Conservation (phyloP, 805 yeast species). For the Ogataea neopini region DNA sequence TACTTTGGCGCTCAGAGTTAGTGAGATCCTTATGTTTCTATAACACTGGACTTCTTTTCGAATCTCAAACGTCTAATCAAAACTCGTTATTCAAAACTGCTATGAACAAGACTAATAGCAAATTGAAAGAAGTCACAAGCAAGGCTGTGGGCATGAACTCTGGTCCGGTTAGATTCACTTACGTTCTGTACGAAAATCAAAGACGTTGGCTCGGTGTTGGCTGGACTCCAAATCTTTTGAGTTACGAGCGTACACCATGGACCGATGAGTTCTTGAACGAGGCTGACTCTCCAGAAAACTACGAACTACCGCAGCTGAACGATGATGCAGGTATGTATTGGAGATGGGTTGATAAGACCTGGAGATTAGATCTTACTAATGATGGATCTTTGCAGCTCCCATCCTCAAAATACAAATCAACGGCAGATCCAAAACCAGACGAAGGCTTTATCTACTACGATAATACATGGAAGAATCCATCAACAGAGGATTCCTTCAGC, state of each 20-base stretch:
- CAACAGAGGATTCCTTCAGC: slow-evolving; percentile 83
- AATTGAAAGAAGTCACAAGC: slow-evolving; percentile 28
- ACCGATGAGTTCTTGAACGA: slow-evolving; percentile 94
- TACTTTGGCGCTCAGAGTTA: slow-evolving; percentile 80
- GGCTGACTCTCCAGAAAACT: slow-evolving; percentile 70
- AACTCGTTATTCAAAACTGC: slow-evolving; percentile 53
- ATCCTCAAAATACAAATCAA: slow-evolving; percentile 56
- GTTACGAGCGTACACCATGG: slow-evolving; percentile 96
- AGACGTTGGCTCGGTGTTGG: slow-evolving; percentile 98
- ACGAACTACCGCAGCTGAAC: slow-evolving; percentile 75
- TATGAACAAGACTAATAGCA: slow-evolving; percentile 51
- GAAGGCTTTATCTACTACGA: slow-evolving; percentile 90
- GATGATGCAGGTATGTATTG: slow-evolving; percentile 73
- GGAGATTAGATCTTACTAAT: slow-evolving; percentile 88
- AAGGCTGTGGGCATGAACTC: slow-evolving; percentile 18
- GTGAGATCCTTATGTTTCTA: slow-evolving; percentile 75
- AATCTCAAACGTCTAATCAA: slow-evolving; percentile 34
- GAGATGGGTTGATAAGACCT: slow-evolving; percentile 93
- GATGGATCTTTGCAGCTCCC: slow-evolving; percentile 81
- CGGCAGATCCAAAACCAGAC: slow-evolving; percentile 71
- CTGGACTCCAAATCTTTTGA: slow-evolving; percentile 89
- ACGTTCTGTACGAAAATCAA: slow-evolving; percentile 91
- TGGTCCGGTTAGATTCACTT: slow-evolving; percentile 75
- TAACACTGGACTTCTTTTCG: slow-evolving; percentile 82
- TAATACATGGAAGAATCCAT: slow-evolving; percentile 91